Evolutionary conservation across 1,284 basidiomycete genomes (phyloP).

Genomic region (Ustilago nuda): DNA sequence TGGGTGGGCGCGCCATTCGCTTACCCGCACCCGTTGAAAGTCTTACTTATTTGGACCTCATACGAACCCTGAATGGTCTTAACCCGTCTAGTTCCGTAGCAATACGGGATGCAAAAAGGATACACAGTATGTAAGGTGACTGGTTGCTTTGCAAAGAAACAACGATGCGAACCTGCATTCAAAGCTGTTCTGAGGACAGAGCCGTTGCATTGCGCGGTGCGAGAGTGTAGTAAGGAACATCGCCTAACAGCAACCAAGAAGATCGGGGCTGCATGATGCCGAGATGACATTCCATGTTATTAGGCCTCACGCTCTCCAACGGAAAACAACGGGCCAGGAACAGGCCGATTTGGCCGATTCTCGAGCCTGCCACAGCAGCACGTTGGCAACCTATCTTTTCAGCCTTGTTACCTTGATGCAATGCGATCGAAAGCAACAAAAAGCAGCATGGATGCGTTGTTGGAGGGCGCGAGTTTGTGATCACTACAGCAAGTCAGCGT

Average conservation of each 20-base stretch:
- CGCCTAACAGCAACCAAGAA: background rate
- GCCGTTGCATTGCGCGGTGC: background rate
- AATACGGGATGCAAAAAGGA: background rate
- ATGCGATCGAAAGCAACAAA: conserved; percentile 1
- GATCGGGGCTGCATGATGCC: background rate
- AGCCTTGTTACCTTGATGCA: background rate
- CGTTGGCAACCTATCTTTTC: background rate
- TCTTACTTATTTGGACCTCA: background rate
- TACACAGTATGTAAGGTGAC: background rate
- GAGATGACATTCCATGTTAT: background rate
- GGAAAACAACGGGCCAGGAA: background rate
- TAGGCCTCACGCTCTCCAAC: background rate
- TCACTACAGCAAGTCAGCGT: background rate
- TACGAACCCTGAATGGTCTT: background rate
- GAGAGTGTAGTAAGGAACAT: background rate
- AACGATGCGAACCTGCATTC: background rate
- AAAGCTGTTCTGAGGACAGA: background rate
- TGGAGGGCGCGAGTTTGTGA: background rate
- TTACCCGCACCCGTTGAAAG: conserved; percentile 1
- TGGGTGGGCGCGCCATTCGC: background rate
- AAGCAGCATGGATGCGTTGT: background rate
- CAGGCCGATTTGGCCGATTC: background rate
- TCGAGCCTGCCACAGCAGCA: background rate
- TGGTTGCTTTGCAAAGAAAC: conserved; percentile 6
- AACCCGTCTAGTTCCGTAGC: background rate